These are phyloP conservation scores for Aspergillus sp. DNA, from an alignment of 2,329 filamentous ascomycete species.

Conservation along the genomic window DNA sequence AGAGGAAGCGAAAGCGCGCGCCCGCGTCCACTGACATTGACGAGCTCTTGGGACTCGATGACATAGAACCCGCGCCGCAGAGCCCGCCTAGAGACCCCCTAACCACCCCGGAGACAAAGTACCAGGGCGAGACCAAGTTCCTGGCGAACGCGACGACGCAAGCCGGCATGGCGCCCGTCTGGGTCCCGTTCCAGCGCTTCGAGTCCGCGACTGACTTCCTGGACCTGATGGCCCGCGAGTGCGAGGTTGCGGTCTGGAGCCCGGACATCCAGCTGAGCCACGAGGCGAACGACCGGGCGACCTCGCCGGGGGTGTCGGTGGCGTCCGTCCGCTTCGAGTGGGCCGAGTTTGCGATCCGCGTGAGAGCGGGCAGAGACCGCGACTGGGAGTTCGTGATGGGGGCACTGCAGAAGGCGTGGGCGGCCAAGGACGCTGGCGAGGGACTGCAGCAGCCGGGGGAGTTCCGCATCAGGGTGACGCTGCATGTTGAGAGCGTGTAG, in stretches of 20 bases:
- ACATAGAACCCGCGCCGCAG: neutral
- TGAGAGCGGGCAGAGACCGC: constrained; percentile 10
- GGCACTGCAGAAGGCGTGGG: constrained; percentile 10
- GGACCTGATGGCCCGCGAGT: constrained; percentile 8
- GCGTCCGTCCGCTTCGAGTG: constrained; percentile 14
- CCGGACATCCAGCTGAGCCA: constrained; percentile 5
- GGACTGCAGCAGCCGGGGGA: too few species aligned
- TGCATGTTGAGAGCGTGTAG: constrained; percentile 7
- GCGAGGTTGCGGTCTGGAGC: constrained; percentile 5
- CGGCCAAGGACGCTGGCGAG: too few species aligned
- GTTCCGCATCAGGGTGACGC: constrained; percentile 9
- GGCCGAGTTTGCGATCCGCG: constrained; percentile 11
- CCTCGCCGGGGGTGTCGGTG: constrained; percentile 4
- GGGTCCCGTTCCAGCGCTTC: constrained; percentile 9
- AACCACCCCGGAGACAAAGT: neutral
- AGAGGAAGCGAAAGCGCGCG: too few species aligned
- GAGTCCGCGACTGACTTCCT: constrained; percentile 9
- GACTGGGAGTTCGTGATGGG: constrained; percentile 9
- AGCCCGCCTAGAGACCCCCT: neutral
- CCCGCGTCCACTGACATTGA: too few species aligned
- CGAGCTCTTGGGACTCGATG: too few species aligned
- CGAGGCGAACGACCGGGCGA: constrained; percentile 2
- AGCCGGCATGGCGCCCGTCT: constrained; percentile 9
- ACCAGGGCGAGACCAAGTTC: constrained; percentile 8
- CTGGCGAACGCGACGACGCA: constrained; percentile 8